These are phyloP conservation scores for Penicillium concentricum DNA, from an alignment of 2,329 filamentous ascomycete genomes.

Conservation along the genomic window DNA sequence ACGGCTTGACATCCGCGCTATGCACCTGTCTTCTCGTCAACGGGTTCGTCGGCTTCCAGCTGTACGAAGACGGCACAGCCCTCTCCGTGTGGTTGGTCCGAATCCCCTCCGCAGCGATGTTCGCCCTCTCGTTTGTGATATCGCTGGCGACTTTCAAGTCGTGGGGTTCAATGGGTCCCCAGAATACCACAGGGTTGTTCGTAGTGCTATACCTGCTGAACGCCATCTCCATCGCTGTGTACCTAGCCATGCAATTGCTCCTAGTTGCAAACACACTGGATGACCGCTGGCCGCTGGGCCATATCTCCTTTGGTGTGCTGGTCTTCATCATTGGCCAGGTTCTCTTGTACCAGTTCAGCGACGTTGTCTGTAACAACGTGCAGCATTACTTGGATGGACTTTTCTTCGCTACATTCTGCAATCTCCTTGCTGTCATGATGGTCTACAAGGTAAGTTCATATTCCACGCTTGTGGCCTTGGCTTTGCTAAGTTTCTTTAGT, in stretches of 20 bases:
- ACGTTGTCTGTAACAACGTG: constrained; percentile 76
- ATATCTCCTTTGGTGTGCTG: constrained; percentile 85
- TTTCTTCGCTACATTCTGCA: constrained; percentile 92
- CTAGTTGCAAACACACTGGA: constrained; percentile 87
- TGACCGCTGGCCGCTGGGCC: constrained; percentile 91
- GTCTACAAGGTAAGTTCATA: constrained; percentile 77
- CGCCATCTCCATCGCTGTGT: constrained; percentile 80
- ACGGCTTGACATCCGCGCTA: constrained; percentile 78
- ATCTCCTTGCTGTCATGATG: constrained; percentile 97
- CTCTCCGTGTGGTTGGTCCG: constrained; percentile 92
- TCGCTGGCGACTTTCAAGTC: constrained; percentile 89
- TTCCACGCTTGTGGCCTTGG: neutral
- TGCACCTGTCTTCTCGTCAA: constrained; percentile 92
- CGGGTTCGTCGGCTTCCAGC: constrained; percentile 95
- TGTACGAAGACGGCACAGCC: constrained; percentile 95
- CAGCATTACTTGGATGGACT: constrained; percentile 93
- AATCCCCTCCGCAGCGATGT: constrained; percentile 73
- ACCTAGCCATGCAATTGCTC: constrained; percentile 82
- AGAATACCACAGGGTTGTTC: constrained; percentile 85
- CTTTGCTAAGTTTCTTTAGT: constrained; percentile 57
- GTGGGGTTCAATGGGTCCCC: constrained; percentile 81
- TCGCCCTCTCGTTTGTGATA: constrained; percentile 81
- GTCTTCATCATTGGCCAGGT: constrained; percentile 93
- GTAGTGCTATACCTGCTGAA: constrained; percentile 90
- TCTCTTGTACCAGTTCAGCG: constrained; percentile 84